These are phyloP conservation scores for Penicillium sp. DNA, from an alignment of 2,329 filamentous ascomycete genomes.

Conservation along the genomic window DNA sequence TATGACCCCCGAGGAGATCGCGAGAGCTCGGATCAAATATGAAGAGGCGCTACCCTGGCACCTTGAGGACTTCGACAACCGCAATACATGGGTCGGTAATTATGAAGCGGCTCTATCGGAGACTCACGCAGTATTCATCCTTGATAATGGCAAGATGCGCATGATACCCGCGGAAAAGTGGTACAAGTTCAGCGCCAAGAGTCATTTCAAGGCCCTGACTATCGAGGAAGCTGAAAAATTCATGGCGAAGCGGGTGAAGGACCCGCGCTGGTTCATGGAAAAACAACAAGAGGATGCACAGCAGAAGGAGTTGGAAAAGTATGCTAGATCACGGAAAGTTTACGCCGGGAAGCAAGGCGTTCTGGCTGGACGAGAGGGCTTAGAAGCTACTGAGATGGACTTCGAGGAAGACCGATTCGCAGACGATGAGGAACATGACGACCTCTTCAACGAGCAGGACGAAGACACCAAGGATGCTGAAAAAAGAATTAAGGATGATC, in stretches of 20 bases:
- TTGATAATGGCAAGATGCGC: constrained; percentile 71
- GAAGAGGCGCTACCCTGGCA: constrained; percentile 97
- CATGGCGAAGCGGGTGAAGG: constrained; percentile 75
- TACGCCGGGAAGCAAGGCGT: constrained; percentile 48
- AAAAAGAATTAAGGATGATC: constrained; percentile 73
- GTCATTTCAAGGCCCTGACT: constrained; percentile 71
- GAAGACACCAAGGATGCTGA: constrained; percentile 75
- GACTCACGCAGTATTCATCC: constrained; percentile 73
- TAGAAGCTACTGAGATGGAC: constrained; percentile 66
- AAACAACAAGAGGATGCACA: constrained; percentile 53
- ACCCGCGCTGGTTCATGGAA: constrained; percentile 78
- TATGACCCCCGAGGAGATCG: constrained; percentile 70
- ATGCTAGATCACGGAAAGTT: constrained; percentile 48
- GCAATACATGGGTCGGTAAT: constrained; percentile 88
- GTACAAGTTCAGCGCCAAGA: constrained; percentile 65
- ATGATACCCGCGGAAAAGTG: constrained; percentile 94
- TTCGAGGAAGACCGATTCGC: constrained; percentile 76
- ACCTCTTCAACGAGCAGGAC: constrained; percentile 74
- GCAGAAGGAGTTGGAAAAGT: constrained; percentile 62
- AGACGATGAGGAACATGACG: constrained; percentile 78
- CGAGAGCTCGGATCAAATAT: constrained; percentile 68
- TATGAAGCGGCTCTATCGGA: constrained; percentile 89
- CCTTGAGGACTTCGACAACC: constrained; percentile 92
- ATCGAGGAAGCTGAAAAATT: constrained; percentile 83
- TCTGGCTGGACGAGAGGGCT: constrained; percentile 46